phyloP scores from a whole-genome alignment of 2,329 filamentous ascomycete species.

The Escovopsis sp. region DNA sequence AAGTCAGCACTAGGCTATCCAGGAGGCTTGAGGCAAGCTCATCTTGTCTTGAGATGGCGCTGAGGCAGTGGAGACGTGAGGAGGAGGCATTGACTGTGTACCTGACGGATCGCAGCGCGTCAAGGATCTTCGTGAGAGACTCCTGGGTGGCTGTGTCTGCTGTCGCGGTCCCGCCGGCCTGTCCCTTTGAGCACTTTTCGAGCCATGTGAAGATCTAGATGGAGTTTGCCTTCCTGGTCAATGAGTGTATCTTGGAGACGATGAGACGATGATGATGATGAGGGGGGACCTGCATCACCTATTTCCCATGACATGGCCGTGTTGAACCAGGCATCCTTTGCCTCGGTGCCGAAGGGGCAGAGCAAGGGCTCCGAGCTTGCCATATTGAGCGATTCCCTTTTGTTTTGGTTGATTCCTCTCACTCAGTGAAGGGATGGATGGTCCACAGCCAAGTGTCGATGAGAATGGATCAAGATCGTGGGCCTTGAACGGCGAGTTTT shows the following conservation, averaged over 20 bases:
- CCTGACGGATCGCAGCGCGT: too few species aligned
- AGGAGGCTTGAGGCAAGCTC: too few species aligned
- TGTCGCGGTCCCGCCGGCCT: not conserved
- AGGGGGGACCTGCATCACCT: not conserved
- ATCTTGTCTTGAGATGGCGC: not conserved
- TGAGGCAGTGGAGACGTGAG: not conserved
- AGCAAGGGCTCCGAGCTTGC: not conserved
- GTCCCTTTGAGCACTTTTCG: not conserved
- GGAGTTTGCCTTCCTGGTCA: not conserved
- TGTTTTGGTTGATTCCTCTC: too few species aligned
- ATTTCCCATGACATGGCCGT: not conserved
- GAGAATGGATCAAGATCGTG: too few species aligned
- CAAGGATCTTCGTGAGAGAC: not conserved
- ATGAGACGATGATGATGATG: not conserved
- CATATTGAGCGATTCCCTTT: not conserved
- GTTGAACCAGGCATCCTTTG: not conserved
- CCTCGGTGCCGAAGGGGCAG: not conserved
- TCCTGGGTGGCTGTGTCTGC: not conserved
- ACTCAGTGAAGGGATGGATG: too few species aligned
- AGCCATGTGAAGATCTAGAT: slow-evolving; percentile 1
- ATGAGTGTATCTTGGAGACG: too few species aligned
- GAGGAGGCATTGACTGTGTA: too few species aligned
- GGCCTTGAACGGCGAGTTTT: too few species aligned
- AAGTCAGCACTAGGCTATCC: too few species aligned
- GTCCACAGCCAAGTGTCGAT: too few species aligned